Conservation (phyloP, 2,329 filamentous ascomycete species). For the Fusarium pseudoanthophilum region DNA sequence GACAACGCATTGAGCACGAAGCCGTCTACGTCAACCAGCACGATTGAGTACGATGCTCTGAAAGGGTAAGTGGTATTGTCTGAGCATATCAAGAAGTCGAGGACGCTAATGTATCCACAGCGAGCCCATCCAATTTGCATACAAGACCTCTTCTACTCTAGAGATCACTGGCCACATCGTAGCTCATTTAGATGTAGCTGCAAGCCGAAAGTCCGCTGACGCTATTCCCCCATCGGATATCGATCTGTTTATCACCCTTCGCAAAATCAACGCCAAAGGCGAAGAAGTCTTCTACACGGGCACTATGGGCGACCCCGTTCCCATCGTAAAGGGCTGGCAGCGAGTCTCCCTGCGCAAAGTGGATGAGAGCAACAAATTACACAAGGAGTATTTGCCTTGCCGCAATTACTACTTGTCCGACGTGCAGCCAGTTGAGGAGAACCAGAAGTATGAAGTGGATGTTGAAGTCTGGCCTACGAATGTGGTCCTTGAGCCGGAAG, state of each 20-base stretch:
- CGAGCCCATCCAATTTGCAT: constrained; percentile 60
- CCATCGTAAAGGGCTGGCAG: constrained; percentile 72
- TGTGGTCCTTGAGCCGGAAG: constrained; percentile 60
- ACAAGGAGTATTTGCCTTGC: constrained; percentile 63
- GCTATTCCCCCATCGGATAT: constrained; percentile 58
- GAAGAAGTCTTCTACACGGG: constrained; percentile 72
- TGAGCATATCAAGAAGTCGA: constrained; percentile 59
- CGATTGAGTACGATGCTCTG: neutral
- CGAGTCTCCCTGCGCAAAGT: constrained; percentile 66
- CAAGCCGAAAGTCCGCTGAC: constrained; percentile 61
- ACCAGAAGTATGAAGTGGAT: constrained; percentile 68
- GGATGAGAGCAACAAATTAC: constrained; percentile 54
- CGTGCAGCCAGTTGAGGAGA: constrained; percentile 62
- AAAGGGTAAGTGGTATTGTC: constrained; percentile 47
- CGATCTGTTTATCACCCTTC: constrained; percentile 72
- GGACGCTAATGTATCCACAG: neutral
- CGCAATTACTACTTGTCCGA: constrained; percentile 68
- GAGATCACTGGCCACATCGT: constrained; percentile 76
- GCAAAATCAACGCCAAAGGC: constrained; percentile 64
- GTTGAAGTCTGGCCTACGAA: constrained; percentile 74
- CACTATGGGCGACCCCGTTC: constrained; percentile 71
- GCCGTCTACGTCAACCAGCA: neutral
- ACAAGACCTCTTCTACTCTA: constrained; percentile 67
- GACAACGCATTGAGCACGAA: constrained; percentile 48
- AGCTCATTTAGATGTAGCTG: constrained; percentile 71